These are phyloP conservation scores for Ogataea parapolymorpha DNA, from an alignment of 805 yeast species.

Conservation along the genomic window DNA sequence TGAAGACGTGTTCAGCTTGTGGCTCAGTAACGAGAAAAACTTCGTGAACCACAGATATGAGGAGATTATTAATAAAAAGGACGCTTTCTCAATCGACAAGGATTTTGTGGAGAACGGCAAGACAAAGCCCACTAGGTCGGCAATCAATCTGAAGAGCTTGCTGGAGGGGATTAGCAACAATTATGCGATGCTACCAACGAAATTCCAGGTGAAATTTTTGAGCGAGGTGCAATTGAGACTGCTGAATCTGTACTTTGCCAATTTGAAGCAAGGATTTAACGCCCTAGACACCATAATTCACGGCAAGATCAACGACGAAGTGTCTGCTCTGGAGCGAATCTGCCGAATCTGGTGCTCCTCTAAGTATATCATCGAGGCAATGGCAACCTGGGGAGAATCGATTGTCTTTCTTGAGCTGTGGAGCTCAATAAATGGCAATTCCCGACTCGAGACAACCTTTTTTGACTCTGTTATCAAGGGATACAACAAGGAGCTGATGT, in stretches of 20 bases:
- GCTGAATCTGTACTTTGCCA: slow-evolving; percentile 48
- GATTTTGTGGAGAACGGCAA: slow-evolving; percentile 44
- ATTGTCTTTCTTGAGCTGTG: slow-evolving; percentile 41
- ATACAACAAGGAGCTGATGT: slow-evolving; percentile 32
- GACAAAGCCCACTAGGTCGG: slow-evolving; percentile 62
- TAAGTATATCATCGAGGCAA: slow-evolving; percentile 34
- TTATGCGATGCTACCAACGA: slow-evolving; percentile 48
- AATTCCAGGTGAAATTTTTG: slow-evolving; percentile 53
- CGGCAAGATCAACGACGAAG: slow-evolving; percentile 16
- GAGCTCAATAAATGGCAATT: slow-evolving; percentile 29
- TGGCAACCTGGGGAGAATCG: slow-evolving; percentile 43
- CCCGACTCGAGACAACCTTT: slow-evolving; percentile 34
- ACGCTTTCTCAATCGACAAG: slow-evolving; percentile 56
- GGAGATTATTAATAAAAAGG: slow-evolving; percentile 45
- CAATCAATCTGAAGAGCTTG: slow-evolving; percentile 53
- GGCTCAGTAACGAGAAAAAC: slow-evolving; percentile 54
- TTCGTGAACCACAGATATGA: slow-evolving; percentile 50
- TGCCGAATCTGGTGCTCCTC: slow-evolving; percentile 40
- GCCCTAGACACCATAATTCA: slow-evolving; percentile 40
- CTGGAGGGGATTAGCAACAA: slow-evolving; percentile 55
- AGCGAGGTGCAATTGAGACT: slow-evolving; percentile 56
- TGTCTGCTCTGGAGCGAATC: slow-evolving; percentile 35
- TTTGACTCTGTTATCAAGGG: slow-evolving; percentile 42
- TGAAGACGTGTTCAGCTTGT: slow-evolving; percentile 34
- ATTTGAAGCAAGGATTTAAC: slow-evolving; percentile 39